Conservation (phyloP, 768 basidiomycete genomes). For the Auriscalpium vulgare region DNA sequence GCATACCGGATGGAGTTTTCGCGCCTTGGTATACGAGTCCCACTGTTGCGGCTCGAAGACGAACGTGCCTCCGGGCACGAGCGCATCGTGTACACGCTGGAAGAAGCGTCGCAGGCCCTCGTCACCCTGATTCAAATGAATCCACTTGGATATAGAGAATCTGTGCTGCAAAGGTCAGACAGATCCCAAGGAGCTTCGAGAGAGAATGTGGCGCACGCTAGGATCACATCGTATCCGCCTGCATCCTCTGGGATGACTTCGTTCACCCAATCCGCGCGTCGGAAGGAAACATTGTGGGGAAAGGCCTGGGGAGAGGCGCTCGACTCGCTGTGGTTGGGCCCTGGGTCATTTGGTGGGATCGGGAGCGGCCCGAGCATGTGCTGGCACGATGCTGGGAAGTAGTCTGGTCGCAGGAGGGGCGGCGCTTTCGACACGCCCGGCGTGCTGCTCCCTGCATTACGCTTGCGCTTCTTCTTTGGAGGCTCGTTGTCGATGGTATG, state of each 20-base stretch:
- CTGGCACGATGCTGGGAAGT: conserved; percentile 75
- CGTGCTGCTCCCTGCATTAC: neutral
- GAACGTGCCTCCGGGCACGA: conserved; percentile 60
- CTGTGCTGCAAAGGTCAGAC: conserved; percentile 27
- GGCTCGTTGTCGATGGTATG: conserved; percentile 5
- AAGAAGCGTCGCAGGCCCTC: conserved; percentile 66
- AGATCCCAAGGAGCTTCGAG: neutral
- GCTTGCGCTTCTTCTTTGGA: conserved; percentile 15
- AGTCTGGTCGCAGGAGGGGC: conserved; percentile 22
- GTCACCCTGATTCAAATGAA: conserved; percentile 79
- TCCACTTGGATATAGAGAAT: conserved; percentile 88
- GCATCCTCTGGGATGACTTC: conserved; percentile 46
- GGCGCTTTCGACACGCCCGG: neutral
- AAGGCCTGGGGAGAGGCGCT: conserved; percentile 33
- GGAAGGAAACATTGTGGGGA: conserved; percentile 74
- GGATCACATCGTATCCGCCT: conserved; percentile 64
- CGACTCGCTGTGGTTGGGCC: conserved; percentile 7
- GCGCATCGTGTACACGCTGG: conserved; percentile 42
- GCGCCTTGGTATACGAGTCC: conserved; percentile 77
- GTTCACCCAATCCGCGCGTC: conserved; percentile 66
- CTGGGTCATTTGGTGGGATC: conserved; percentile 38
- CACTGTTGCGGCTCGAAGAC: conserved; percentile 81
- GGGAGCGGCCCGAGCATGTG: conserved; percentile 72
- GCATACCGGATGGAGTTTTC: conserved; percentile 52
- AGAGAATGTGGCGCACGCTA: conserved; percentile 50